Base-by-base conservation (phyloP, 2,329 filamentous ascomycete genomes). In the Penicillium sumatraense region DNA sequence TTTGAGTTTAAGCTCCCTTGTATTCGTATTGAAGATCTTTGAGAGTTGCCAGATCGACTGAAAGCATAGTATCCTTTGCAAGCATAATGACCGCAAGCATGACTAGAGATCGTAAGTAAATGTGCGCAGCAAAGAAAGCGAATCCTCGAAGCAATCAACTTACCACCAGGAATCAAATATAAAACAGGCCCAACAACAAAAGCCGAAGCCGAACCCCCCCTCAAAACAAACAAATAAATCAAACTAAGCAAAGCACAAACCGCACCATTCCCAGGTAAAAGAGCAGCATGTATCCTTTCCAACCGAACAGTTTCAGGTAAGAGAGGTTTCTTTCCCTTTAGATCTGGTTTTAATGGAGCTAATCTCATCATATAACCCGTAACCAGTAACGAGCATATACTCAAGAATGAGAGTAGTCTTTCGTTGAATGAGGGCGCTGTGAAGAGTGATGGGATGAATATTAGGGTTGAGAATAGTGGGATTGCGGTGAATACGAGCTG, bases 1-100 rank as follows among this genome's bases (percentile, higher is more conserved):
- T n/a, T n/a, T n/a, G n/a, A n/a, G n/a, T n/a, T 47, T 70, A 75
- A 23, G 73, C 75, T 29, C 75, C 75, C 62, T 78, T 78, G 52
- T 75, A 76, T 27, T 69, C 69, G 57, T 78, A 78, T 35, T 70
- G 72, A 42, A 78, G 68, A 53, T 66, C 61, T 55, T 76, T 72
- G 33, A 78, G 69, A 31, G 70, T 57, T 13, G 63, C 63, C 9
- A 76, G 56, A 54, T 78, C 72, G 49, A 78, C 74, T 40, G 73
- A 75, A 35, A 66, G 57, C 70, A 77, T 75, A 3, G 70, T 56
- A 46, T 63, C 63, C 53, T 62, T 67, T n/a, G 68, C 73, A 24
- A 74, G 54, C 41, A 69, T 54, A 18, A 70, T 63, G n/a, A 64
- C 63, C 4, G 58, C 59, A 33, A 75, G 61, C 54, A 77, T 68